Evolutionary conservation across 345 rosid species (phyloP), one percentile per base, ranked within the genome.

Genomic region (Stellera chamaejasme): DNA sequence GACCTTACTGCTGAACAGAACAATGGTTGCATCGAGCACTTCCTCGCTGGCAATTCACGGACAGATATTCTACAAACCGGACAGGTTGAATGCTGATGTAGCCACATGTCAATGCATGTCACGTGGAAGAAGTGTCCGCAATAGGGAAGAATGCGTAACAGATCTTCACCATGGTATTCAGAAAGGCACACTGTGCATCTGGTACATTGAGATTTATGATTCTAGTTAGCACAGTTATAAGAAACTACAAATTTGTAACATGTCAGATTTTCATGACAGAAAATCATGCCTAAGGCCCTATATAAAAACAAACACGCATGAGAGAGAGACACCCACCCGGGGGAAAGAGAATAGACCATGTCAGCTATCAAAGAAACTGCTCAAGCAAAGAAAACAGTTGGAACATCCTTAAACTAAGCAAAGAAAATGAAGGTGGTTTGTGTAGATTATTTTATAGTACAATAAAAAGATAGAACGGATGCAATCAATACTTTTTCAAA

Each of bases 141-240:
- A 53, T 68, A 74, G 27, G 95, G 95, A 49, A 87, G 88, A 70
- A 87, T 79, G 0, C 95, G 82, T 73, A 87, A 59, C 44, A 70
- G 53, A 61, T 87, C 95, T 54, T 81, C 82, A 1, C 60, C 45
- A 13, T 62, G 75, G 70, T 87, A 87, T 54, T 83, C 90, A 2
- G 87, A 69, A 7, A 86, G 82, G 76, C 95, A 86, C 67, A 86
- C 81, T 0, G 83, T 72, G 75, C 95, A 82, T 67, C 93, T 85
- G 80, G 59, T 13, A 55, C 19, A 55, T 5, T 7, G 32, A 19
- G 23, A 57, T 13, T 13, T 32, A 8, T n/a, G 36, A 54, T 11
- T 58, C 46, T 28, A 12, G 16, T 42, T 53, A 53, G 32, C 39
- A 47, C n/a, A 45, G 51, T 28, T 15, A 25, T 14, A 41, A 27